These are phyloP conservation scores for Fusarium sublunatum DNA, from an alignment of 2,329 filamentous ascomycete genomes.

Conservation along the genomic window DNA sequence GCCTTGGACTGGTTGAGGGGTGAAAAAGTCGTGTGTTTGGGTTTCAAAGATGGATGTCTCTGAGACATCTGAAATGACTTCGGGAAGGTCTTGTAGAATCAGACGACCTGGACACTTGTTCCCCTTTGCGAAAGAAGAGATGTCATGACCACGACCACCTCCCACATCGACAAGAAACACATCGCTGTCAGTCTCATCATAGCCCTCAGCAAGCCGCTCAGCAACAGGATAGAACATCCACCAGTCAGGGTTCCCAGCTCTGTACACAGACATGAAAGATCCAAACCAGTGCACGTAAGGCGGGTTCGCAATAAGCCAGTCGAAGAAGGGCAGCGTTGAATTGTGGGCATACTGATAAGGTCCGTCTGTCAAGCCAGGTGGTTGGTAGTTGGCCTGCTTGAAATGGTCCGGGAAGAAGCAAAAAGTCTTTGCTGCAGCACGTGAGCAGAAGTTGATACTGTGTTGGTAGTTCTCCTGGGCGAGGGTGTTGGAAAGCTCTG, in stretches of 20 bases:
- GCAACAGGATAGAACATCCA: constrained; percentile 23
- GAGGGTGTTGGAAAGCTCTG: constrained; percentile 21
- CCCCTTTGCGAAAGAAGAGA: constrained; percentile 28
- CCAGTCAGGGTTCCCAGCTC: constrained; percentile 21
- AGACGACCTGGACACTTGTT: constrained; percentile 4
- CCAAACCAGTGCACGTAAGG: constrained; percentile 24
- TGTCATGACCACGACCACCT: constrained; percentile 34
- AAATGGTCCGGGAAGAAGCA: constrained; percentile 23
- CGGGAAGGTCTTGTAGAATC: constrained; percentile 39
- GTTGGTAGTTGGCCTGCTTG: constrained; percentile 18
- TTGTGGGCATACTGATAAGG: constrained; percentile 27
- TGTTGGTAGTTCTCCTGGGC: constrained; percentile 22
- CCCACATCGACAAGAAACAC: constrained; percentile 35
- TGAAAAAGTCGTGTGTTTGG: constrained; percentile 34
- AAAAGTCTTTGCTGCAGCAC: constrained; percentile 15
- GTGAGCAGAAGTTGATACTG: constrained; percentile 27
- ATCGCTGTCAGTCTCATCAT: constrained; percentile 9
- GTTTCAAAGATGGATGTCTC: constrained; percentile 6
- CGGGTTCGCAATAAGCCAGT: constrained; percentile 16
- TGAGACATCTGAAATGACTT: constrained; percentile 24
- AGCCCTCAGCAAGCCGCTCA: constrained; percentile 10
- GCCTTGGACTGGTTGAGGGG: constrained; percentile 34
- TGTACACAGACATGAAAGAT: constrained; percentile 31
- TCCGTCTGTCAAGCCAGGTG: constrained; percentile 6
- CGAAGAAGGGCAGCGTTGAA: constrained; percentile 19